Conservation (phyloP, 2,329 filamentous ascomycete genomes). For the Paecilomyces dactylethromorphus region DNA sequence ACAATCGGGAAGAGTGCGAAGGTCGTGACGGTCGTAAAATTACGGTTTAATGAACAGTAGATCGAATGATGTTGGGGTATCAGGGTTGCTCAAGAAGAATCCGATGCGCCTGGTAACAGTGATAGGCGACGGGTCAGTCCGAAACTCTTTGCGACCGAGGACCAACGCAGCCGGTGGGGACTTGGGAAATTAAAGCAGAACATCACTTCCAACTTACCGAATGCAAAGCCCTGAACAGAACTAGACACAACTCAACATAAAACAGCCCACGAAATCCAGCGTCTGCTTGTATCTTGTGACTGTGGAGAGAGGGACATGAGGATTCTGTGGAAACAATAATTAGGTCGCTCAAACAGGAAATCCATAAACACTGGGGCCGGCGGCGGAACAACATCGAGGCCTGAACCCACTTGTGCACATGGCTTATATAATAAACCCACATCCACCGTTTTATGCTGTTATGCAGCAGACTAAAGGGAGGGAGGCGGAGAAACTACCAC, state of each 20-base stretch:
- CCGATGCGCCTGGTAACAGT: neutral
- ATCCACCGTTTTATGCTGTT: neutral
- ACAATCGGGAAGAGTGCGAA: neutral
- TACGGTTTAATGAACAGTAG: conserved; percentile 12
- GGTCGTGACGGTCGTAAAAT: conserved; percentile 16
- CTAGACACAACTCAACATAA: neutral
- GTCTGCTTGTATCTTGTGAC: neutral
- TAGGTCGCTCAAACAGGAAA: conserved; percentile 24
- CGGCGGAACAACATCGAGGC: conserved; percentile 19
- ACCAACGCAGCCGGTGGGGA: neutral
- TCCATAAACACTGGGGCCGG: conserved; percentile 30
- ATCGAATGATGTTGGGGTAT: neutral
- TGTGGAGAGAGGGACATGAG: neutral
- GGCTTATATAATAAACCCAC: neutral
- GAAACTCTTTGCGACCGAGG: conserved; percentile 2
- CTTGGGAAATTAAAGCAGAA: neutral
- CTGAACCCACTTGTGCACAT: neutral
- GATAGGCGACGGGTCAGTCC: neutral
- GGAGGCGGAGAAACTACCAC: neutral
- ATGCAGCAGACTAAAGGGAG: neutral
- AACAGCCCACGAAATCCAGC: neutral
- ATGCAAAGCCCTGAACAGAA: neutral
- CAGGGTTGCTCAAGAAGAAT: neutral
- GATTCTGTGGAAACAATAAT: neutral
- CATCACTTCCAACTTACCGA: neutral